Evolutionary conservation across 768 basidiomycete genomes (phyloP), one percentile per base, ranked within the genome.

Genomic region (Epithele typhae): DNA sequence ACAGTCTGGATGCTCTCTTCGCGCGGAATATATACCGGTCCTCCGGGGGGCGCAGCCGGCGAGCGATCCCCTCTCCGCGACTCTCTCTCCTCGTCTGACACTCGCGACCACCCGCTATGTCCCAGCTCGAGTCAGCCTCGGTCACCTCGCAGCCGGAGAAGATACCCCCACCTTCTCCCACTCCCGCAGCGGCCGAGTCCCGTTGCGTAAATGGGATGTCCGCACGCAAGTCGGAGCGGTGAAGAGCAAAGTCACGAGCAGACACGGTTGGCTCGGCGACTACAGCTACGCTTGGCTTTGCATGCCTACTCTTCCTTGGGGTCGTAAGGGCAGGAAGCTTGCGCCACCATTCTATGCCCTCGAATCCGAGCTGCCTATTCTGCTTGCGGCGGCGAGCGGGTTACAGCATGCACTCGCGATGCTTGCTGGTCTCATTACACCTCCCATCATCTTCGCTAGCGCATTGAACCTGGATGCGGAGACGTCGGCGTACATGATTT

Each of bases 371-470:
- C 68, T 92, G 4, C 90, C 89, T 2, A 72, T 90, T 24, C 53
- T 83, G 4, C 74, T 92, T 15, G 85, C 87, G 1, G 77, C 90
- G 25, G 72, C 84, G 1, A 80, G 79, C 52, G 89, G 90, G 0
- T 67, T 85, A 14, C 84, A 85, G 56, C 87, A 89, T 58, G 77
- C 84, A 1, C 77, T 90, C 9, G 87, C 86, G 2, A 91, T 91
- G 88, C 74, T 89, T 14, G 87, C 85, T 2, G 87, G 86, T 2
- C 69, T 89, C 35, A 88, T 91, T 56, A 87, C 86, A 0, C 90
- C 88, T 0, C 88, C 90, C 1, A 90, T 90, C 56, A 85, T 89
- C 48, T 82, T 91, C 55, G 78, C 85, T 1, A 78, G 75, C 42
- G 62, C 79, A 4, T 65, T 91, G 30, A 79, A 66, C 48, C 66